Evolutionary conservation across 2,329 filamentous ascomycete genomes (phyloP).

Genomic region (Xylaria sp.): DNA sequence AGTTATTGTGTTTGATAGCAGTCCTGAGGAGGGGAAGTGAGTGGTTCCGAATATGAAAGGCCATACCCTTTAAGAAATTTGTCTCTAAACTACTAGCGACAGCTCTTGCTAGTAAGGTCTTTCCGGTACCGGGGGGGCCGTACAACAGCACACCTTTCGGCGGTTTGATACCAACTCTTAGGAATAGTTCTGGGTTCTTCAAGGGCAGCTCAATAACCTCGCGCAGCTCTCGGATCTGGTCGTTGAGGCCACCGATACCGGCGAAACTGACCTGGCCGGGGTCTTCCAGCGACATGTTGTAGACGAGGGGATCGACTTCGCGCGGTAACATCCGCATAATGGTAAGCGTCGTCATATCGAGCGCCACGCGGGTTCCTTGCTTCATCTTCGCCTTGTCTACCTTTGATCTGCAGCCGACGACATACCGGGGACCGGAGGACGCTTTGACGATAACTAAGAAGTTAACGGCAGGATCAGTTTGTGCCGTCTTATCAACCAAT

Average conservation of each 20-base stretch:
- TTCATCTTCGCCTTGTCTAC: slow-evolving; percentile 98
- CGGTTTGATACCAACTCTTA: slow-evolving; percentile 97
- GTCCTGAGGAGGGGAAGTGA: not conserved
- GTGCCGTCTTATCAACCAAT: not conserved
- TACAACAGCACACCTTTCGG: slow-evolving; percentile 97
- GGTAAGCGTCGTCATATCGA: slow-evolving; percentile 99
- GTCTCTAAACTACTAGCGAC: slow-evolving; percentile 97
- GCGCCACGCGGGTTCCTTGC: slow-evolving; percentile 95
- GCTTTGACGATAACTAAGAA: slow-evolving; percentile 93
- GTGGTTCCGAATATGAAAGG: not conserved
- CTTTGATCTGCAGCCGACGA: slow-evolving; percentile 97
- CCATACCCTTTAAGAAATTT: slow-evolving; percentile 93
- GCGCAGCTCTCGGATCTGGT: slow-evolving; percentile 95
- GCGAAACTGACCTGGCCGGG: slow-evolving; percentile 97
- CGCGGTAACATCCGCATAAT: slow-evolving; percentile 99
- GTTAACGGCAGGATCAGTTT: slow-evolving; percentile 20
- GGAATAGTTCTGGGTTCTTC: slow-evolving; percentile 98
- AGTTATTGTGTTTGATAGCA: slow-evolving; percentile 26
- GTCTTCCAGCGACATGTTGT: slow-evolving; percentile 99
- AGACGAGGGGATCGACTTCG: slow-evolving; percentile 97
- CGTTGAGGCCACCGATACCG: slow-evolving; percentile 96
- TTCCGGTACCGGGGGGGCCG: slow-evolving; percentile 95
- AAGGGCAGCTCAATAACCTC: slow-evolving; percentile 98
- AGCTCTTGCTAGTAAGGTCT: slow-evolving; percentile 92
- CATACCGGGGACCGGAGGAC: slow-evolving; percentile 95